phyloP scores from a whole-genome alignment of 2,329 filamentous ascomycete genomes.

The Phoma sp. region DNA sequence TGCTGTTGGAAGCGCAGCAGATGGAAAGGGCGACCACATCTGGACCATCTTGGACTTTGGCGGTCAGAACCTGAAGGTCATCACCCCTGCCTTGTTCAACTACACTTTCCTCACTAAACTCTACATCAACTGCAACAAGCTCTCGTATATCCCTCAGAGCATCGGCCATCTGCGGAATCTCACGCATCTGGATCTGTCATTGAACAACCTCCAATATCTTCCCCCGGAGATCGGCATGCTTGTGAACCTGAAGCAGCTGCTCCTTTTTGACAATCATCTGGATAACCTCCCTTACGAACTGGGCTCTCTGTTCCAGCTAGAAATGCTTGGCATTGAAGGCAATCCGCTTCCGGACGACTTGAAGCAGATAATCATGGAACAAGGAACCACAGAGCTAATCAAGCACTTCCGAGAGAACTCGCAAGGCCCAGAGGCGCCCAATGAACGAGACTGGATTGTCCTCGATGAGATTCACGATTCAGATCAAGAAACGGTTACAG shows the following conservation, averaged over 20 bases:
- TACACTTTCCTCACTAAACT: conserved; percentile 91
- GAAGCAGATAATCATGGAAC: conserved; percentile 83
- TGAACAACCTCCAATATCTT: conserved; percentile 81
- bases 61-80: conserved; percentile 88
- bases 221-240: conserved; percentile 97
- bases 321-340: conserved; percentile 89
- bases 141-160: conserved; percentile 76
- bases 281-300: conserved; percentile 82
- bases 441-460: conserved; percentile 77
- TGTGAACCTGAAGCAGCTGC: conserved; percentile 82
- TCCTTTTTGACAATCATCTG: conserved; percentile 90
- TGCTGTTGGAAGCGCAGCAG: conserved; percentile 59
- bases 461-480: conserved; percentile 64
- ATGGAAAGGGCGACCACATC: conserved; percentile 64
- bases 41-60: conserved; percentile 96
- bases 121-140: conserved; percentile 91
- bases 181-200: conserved; percentile 83
- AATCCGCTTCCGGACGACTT: conserved; percentile 80
- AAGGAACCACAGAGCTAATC: conserved; percentile 85
- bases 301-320: conserved; percentile 85
- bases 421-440: conserved; percentile 78
- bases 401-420: conserved; percentile 82
- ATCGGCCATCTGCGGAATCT: conserved; percentile 85
- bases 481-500: conserved; percentile 71
- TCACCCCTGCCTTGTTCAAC: conserved; percentile 78